These are phyloP conservation scores for Fistulifera pelliculosa DNA, from an alignment of 108 stramenopile genomes.

Conservation along the genomic window DNA sequence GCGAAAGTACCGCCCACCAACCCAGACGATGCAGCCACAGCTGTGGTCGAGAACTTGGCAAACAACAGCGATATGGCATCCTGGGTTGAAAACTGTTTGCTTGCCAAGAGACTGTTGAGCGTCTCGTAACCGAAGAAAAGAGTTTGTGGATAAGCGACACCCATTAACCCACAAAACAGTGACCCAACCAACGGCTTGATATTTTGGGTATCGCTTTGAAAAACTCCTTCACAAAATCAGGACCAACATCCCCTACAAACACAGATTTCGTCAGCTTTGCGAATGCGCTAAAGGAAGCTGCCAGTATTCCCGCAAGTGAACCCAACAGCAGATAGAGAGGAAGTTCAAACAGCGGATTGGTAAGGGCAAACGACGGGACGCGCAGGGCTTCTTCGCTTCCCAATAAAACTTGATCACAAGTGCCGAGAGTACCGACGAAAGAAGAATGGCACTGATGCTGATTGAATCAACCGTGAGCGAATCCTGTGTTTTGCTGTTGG, in stretches of 20 bases:
- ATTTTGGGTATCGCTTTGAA: conserved; percentile 36
- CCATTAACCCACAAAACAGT: conserved; percentile 63
- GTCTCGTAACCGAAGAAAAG: conserved; percentile 93
- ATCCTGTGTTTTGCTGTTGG: conserved; percentile 1
- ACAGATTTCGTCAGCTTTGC: conserved; percentile 42
- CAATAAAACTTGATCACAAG: conserved; percentile 60
- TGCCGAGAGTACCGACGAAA: conserved; percentile 69
- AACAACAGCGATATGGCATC: conserved; percentile 46
- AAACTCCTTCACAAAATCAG: conserved; percentile 26
- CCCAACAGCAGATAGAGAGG: conserved; percentile 83
- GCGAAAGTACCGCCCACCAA: conserved; percentile 91
- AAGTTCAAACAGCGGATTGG: conserved; percentile 74
- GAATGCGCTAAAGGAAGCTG: conserved; percentile 50
- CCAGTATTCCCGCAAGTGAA: conserved; percentile 55
- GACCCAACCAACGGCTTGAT: conserved; percentile 68
- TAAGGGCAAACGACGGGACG: conserved; percentile 40
- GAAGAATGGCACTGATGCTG: conserved; percentile 62
- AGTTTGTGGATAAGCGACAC: conserved; percentile 73
- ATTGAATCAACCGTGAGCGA: conserved; percentile 20
- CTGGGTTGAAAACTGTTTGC: conserved; percentile 31
- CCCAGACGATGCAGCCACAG: conserved; percentile 73
- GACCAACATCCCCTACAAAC: conserved; percentile 54
- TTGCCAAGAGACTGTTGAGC: conserved; percentile 71
- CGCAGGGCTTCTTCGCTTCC: conserved; percentile 65
- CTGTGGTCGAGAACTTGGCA: conserved; percentile 68